phyloP scores from a whole-genome alignment of 2,329 filamentous ascomycete genomes.

The Harringtonia lauricola region DNA sequence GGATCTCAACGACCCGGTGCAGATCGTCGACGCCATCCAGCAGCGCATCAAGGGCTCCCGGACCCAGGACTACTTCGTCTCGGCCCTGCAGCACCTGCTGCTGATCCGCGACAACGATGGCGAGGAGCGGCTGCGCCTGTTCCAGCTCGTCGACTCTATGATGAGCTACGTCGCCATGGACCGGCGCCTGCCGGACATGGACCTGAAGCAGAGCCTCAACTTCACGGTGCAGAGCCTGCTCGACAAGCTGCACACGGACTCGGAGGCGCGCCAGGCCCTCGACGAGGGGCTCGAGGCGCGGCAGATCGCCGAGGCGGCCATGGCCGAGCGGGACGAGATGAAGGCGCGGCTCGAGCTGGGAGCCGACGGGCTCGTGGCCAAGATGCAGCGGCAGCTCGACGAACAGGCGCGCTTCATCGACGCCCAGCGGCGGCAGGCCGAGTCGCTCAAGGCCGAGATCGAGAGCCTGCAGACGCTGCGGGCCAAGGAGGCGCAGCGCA shows the following conservation, averaged over 20 bases:
- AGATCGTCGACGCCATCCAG: conserved; percentile 92
- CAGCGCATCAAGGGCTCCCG: conserved; percentile 71
- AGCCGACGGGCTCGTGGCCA: conserved; percentile 85
- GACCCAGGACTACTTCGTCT: conserved; percentile 91
- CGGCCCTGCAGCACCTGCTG: conserved; percentile 87
- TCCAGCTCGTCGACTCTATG: conserved; percentile 98
- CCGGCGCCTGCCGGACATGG: conserved; percentile 86
- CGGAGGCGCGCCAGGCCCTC: conserved; percentile 80
- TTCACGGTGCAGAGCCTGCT: conserved; percentile 93
- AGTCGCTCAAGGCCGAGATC: conserved; percentile 79
- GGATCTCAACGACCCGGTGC: conserved; percentile 83
- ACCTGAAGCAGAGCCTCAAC: conserved; percentile 93
- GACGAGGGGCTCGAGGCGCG: conserved; percentile 86
- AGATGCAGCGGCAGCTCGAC: conserved; percentile 86
- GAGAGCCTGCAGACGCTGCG: conserved; percentile 77
- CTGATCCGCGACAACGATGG: conserved; percentile 85
- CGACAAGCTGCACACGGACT: conserved; percentile 93
- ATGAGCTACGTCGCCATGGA: conserved; percentile 99
- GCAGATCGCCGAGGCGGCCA: conserved; percentile 88
- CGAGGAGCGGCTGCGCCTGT: conserved; percentile 88
- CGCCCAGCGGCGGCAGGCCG: conserved; percentile 74
- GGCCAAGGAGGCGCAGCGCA: conserved; percentile 83
- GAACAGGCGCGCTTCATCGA: conserved; percentile 88
- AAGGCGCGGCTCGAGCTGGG: conserved; percentile 78
- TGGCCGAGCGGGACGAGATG: conserved; percentile 95